A percentile compares a stretch with the other conserved stretches of the same genome.
Evolutionary conservation across 2,329 filamentous ascomycete genomes (phyloP).

Genomic region (Trichocomaceae sp.): DNA sequence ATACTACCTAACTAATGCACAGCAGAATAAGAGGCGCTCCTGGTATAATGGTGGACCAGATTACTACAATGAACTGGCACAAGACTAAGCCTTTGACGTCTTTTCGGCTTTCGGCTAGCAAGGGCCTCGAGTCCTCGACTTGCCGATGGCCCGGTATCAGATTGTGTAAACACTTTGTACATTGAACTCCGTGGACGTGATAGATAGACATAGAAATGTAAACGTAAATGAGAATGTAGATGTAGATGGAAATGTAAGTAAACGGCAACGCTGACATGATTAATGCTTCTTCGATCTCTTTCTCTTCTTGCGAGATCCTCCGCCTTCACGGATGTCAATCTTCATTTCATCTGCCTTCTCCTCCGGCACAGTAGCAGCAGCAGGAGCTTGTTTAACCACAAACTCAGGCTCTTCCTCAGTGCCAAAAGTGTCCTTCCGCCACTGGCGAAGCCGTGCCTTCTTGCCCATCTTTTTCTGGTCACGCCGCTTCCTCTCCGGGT

Average conservation of each 20-base stretch:
- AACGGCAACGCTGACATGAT: conserved; percentile 14
- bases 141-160: not conserved
- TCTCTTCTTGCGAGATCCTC: conserved; percentile 32
- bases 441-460: conserved; percentile 83
- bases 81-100: not conserved
- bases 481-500: conserved; percentile 78
- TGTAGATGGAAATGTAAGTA: not conserved
- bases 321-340: conserved; percentile 39
- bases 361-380: conserved; percentile 15
- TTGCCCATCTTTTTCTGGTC: conserved; percentile 87
- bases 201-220: not conserved
- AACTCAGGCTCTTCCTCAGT: conserved; percentile 47
- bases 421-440: conserved; percentile 66
- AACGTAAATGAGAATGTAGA: conserved; percentile 4
- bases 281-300: conserved; percentile 42
- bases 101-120: not conserved
- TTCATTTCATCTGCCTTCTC: conserved; percentile 23
- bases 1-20: no score
- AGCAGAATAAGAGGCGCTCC: no score
- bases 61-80: no score
- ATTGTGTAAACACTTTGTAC: not conserved
- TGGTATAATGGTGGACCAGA: no score
- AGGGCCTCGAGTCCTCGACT: not conserved
- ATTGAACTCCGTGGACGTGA: not conserved
- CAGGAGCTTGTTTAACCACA: conserved; percentile 20